Percentiles rank a stretch among this genome's conserved stretches.
Evolutionary conservation across 257 asterid genomes (phyloP).

Genomic region (Penstemon eatonii): DNA sequence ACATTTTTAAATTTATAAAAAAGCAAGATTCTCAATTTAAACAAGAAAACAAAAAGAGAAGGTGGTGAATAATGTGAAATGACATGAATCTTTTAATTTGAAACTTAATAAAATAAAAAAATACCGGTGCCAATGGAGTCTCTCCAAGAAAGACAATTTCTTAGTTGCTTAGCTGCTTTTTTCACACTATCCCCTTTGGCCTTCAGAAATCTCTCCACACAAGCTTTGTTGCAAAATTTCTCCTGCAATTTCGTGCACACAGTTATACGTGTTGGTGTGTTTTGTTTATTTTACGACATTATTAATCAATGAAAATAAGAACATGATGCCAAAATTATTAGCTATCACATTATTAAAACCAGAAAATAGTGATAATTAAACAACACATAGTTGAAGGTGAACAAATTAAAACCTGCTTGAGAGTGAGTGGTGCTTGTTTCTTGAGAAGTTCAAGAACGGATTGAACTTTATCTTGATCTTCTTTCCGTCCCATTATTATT

Average conservation of each 20-base stretch:
- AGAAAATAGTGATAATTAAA: neutral
- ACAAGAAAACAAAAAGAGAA: conserved; percentile 26
- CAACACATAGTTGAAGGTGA: conserved; percentile 24
- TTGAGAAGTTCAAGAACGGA: conserved; percentile 69
- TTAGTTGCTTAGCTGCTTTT: conserved; percentile 81
- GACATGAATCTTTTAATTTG: neutral
- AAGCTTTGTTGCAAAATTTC: conserved; percentile 66
- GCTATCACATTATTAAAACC: neutral
- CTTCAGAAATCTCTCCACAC: conserved; percentile 83
- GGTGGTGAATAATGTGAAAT: conserved; percentile 20
- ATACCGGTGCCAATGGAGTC: conserved; percentile 77
- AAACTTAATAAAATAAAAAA: neutral
- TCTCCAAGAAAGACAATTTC: conserved; percentile 85
- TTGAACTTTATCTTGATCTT: conserved; percentile 60
- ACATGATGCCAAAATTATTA: neutral
- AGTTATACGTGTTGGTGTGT: conserved; percentile 14
- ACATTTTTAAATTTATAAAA: conserved; percentile 17
- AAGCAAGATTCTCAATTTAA: conserved; percentile 42
- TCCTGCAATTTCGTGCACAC: conserved; percentile 50
- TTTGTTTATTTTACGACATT: neutral
- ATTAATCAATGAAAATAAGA: neutral
- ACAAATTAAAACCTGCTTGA: conserved; percentile 64
- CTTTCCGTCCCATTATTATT: conserved; percentile 63
- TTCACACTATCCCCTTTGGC: conserved; percentile 79
- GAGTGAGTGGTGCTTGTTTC: conserved; percentile 75